Evolutionary conservation across 2,329 filamentous ascomycete genomes (phyloP).

Genomic region (Fusarium caatingaense): DNA sequence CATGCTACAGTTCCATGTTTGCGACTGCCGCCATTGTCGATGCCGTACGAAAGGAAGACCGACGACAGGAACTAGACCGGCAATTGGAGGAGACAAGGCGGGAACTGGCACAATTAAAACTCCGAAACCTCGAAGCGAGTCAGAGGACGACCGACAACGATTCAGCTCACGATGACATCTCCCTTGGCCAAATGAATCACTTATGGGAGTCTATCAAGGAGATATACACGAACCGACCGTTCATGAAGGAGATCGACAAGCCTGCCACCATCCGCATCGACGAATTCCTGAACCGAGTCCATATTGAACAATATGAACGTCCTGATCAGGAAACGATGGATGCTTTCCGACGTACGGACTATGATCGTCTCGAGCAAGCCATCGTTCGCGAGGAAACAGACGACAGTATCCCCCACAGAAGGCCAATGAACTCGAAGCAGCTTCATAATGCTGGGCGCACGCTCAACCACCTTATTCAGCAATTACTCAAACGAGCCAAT

Average conservation of each 20-base stretch:
- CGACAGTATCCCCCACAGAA: constrained; percentile 31
- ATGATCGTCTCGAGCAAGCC: constrained; percentile 47
- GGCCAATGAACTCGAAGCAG: constrained; percentile 43
- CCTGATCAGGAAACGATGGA: constrained; percentile 39
- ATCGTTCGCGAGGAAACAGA: constrained; percentile 48
- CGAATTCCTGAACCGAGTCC: constrained; percentile 45
- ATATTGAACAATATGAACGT: constrained; percentile 47
- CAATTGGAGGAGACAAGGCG: constrained; percentile 67
- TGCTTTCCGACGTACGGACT: constrained; percentile 43
- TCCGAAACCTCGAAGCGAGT: constrained; percentile 43
- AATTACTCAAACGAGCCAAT: constrained; percentile 47
- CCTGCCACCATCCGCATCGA: constrained; percentile 47
- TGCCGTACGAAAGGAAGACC: constrained; percentile 66
- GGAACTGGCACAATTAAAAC: constrained; percentile 56
- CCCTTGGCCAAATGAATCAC: constrained; percentile 47
- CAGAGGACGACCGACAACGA: constrained; percentile 24
- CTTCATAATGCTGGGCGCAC: constrained; percentile 45
- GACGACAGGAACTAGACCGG: constrained; percentile 69
- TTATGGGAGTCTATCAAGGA: constrained; percentile 50
- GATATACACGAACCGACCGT: constrained; percentile 49
- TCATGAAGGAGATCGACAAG: constrained; percentile 52
- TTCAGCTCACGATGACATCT: constrained; percentile 31
- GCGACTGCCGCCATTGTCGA: constrained; percentile 74
- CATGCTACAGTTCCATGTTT: constrained; percentile 75
- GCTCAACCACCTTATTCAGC: constrained; percentile 45